phyloP scores from a whole-genome alignment of 768 basidiomycete species.

The Russula sp. region DNA sequence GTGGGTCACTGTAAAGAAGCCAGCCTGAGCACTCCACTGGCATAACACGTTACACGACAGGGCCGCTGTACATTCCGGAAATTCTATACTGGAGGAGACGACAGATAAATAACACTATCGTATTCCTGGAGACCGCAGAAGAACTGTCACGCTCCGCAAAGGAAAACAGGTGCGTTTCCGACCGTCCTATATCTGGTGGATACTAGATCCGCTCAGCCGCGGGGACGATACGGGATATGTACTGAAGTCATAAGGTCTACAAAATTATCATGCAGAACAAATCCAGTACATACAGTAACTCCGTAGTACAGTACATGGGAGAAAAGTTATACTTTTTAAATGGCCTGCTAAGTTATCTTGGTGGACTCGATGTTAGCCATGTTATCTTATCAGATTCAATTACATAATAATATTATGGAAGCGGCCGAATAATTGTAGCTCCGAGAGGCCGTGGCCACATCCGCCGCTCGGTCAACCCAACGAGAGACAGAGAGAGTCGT shows the following conservation, averaged over 20 bases:
- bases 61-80: not conserved
- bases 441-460: constrained; percentile 23
- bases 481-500: not conserved
- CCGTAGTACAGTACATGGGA: not conserved
- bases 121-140: not conserved
- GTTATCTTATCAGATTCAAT: not conserved
- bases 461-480: not conserved
- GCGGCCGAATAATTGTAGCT: constrained; percentile 29
- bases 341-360: not conserved
- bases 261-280: not conserved
- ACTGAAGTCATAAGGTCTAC: not conserved
- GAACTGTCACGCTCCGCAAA: not conserved
- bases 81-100: not conserved
- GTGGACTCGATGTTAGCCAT: not conserved
- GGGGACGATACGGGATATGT: not conserved
- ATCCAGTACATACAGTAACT: not conserved
- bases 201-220: not conserved
- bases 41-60: too few relatives aligned
- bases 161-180: not conserved
- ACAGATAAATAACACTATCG: not conserved
- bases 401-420: constrained; percentile 13
- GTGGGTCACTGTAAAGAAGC: not conserved
- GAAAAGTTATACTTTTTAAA: not conserved
- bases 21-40: not conserved
- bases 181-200: not conserved